These are phyloP conservation scores for Tieghemiomyces parasiticus DNA, from an alignment of 192 early-diverging fungal genomes.

Conservation along the genomic window DNA sequence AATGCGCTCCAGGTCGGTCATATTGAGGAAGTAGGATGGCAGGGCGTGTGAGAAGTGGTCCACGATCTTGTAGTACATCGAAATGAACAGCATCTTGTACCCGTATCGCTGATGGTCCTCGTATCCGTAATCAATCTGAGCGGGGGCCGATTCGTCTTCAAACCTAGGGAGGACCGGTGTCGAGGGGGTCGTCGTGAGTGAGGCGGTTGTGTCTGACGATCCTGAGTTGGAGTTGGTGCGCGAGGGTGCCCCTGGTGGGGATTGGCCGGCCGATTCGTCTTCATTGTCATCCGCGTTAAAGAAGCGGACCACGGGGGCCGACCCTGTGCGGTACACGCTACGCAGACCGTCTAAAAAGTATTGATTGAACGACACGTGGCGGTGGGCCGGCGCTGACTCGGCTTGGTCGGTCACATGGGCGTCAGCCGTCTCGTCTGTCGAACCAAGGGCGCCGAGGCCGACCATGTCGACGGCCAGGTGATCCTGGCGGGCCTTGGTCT, in stretches of 20 bases:
- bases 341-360: neutral
- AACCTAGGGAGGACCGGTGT: neutral
- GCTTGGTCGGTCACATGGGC: neutral
- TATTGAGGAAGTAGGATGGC: slow-evolving; percentile 8
- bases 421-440: neutral
- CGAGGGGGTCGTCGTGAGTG: neutral
- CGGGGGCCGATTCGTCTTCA: neutral
- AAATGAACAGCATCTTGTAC: neutral
- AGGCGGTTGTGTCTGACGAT: neutral
- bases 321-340: neutral
- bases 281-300: neutral
- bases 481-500: neutral
- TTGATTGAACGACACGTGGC: neutral
- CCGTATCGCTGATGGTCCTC: neutral
- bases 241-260: neutral
- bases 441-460: neutral
- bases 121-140: slow-evolving; percentile 4
- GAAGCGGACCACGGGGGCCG: neutral
- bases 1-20: slow-evolving; percentile 8
- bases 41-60: slow-evolving; percentile 9
- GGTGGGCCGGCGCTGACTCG: too few relatives aligned
- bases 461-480: neutral
- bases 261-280: neutral
- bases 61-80: slow-evolving; percentile 3
- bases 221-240: neutral